Evolutionary conservation across 2,329 filamentous ascomycete species (phyloP).

Genomic region (Westerdykella aurantiaca): DNA sequence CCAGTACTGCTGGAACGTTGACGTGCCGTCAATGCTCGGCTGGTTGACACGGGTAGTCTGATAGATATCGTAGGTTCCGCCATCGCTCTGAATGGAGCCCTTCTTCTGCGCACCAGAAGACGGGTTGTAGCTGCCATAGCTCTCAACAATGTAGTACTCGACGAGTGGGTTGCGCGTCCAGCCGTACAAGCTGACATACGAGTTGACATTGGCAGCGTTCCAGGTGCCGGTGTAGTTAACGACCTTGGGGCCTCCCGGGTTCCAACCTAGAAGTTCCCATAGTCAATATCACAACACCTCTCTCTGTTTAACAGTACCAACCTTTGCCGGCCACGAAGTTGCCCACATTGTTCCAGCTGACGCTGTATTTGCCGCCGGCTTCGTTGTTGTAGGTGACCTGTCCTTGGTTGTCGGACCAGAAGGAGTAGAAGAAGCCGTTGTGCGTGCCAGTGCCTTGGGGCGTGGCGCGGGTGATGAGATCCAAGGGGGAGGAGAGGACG

Average conservation of each 20-base stretch:
- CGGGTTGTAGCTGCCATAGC: slow-evolving; percentile 47
- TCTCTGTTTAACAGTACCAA: too few relatives aligned
- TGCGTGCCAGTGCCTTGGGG: slow-evolving; percentile 23
- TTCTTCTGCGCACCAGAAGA: slow-evolving; percentile 44
- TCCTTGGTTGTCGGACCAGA: slow-evolving; percentile 52
- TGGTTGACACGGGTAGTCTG: slow-evolving; percentile 46
- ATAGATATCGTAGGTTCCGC: slow-evolving; percentile 50
- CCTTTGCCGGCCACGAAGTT: slow-evolving; percentile 56
- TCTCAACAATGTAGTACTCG: slow-evolving; percentile 56
- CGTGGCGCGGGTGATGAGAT: slow-evolving; percentile 17
- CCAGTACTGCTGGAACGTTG: slow-evolving; percentile 53
- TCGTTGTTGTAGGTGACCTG: slow-evolving; percentile 52
- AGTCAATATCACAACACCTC: too few relatives aligned
- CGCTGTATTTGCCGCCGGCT: slow-evolving; percentile 45
- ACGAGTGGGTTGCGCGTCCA: slow-evolving; percentile 52
- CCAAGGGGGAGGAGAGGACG: slow-evolving; percentile 24
- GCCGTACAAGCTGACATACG: slow-evolving; percentile 54
- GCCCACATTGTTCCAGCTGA: slow-evolving; percentile 46
- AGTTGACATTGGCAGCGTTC: slow-evolving; percentile 43
- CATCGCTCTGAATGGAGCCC: slow-evolving; percentile 49
- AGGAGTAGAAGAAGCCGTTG: slow-evolving; percentile 41
- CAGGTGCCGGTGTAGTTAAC: slow-evolving; percentile 49
- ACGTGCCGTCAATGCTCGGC: slow-evolving; percentile 50
- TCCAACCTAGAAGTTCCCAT: too few relatives aligned
- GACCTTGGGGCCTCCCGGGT: slow-evolving; percentile 45